Conservation (phyloP, 495 filamentous ascomycete genomes). For the Penicillium alfredii region DNA sequence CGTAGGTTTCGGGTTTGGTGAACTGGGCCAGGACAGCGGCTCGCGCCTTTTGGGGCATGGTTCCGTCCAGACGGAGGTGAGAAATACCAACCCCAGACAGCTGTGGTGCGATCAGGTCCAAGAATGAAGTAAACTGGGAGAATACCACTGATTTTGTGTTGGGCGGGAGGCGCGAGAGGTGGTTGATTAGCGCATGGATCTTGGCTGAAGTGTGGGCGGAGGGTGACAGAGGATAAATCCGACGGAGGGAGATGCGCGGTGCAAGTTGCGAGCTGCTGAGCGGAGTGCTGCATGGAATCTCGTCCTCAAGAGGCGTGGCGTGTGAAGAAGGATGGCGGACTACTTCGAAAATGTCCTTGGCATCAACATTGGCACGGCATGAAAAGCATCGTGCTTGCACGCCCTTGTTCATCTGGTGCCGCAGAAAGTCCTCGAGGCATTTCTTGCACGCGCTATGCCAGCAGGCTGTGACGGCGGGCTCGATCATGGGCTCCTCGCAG, state of each 20-base stretch:
- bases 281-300: slow-evolving; percentile 28
- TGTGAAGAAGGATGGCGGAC: slow-evolving; percentile 47
- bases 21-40: slow-evolving; percentile 71
- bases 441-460: slow-evolving; percentile 96
- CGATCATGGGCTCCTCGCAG: slow-evolving; percentile 87
- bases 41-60: slow-evolving; percentile 79
- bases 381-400: slow-evolving; percentile 77
- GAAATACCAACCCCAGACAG: slow-evolving; percentile 65
- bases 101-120: slow-evolving; percentile 80
- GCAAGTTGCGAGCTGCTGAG: slow-evolving; percentile 31
- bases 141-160: slow-evolving; percentile 88
- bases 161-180: slow-evolving; percentile 63
- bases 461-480: slow-evolving; percentile 89
- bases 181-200: slow-evolving; percentile 68
- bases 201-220: slow-evolving; percentile 66
- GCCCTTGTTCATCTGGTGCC: slow-evolving; percentile 72
- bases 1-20: slow-evolving; percentile 37
- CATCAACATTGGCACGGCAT: slow-evolving; percentile 76
- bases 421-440: slow-evolving; percentile 80
- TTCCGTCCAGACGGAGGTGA: slow-evolving; percentile 82
- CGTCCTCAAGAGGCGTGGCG: slow-evolving; percentile 24
- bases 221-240: slow-evolving; percentile 64
- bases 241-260: slow-evolving; percentile 71
- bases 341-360: slow-evolving; percentile 85
- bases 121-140: slow-evolving; percentile 94